Evolutionary conservation across 1,284 basidiomycete genomes (phyloP).

Genomic region (Cystodermella granulosa): DNA sequence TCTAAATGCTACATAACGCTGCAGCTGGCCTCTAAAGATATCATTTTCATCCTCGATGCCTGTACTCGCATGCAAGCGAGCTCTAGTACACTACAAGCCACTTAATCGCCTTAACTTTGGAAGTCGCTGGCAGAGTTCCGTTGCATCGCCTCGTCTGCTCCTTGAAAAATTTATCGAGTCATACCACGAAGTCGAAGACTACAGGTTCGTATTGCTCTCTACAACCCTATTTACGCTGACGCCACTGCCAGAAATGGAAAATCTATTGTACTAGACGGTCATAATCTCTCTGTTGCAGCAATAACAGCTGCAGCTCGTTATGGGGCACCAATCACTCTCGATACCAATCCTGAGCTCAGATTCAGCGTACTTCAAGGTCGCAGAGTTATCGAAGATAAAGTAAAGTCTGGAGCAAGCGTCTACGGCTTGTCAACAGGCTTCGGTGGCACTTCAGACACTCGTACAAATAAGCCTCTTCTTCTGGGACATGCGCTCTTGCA

Average conservation of each 20-base stretch:
- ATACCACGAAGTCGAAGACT: not conserved
- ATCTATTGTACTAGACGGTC: slow-evolving; percentile 62
- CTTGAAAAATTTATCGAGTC: slow-evolving; percentile 47
- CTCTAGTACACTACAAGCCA: too few species aligned
- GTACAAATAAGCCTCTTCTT: slow-evolving; percentile 62
- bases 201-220: not conserved
- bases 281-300: slow-evolving; percentile 66
- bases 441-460: slow-evolving; percentile 66
- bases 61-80: too few species aligned
- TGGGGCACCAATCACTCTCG: slow-evolving; percentile 50
- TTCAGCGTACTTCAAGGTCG: slow-evolving; percentile 56
- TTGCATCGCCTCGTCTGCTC: too few species aligned
- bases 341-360: slow-evolving; percentile 45
- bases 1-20: too few species aligned
- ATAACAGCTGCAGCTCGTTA: slow-evolving; percentile 69
- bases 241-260: slow-evolving; percentile 50
- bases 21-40: too few species aligned
- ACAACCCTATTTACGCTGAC: slow-evolving; percentile 6
- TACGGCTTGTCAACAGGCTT: slow-evolving; percentile 83
- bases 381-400: slow-evolving; percentile 59
- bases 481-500: slow-evolving; percentile 75
- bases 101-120: too few species aligned
- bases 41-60: too few species aligned
- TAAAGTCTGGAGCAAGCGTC: slow-evolving; percentile 63
- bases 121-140: too few species aligned